phyloP scores from a whole-genome alignment of 2,329 filamentous ascomycete genomes.

The Cladosporium cucumerinum region DNA sequence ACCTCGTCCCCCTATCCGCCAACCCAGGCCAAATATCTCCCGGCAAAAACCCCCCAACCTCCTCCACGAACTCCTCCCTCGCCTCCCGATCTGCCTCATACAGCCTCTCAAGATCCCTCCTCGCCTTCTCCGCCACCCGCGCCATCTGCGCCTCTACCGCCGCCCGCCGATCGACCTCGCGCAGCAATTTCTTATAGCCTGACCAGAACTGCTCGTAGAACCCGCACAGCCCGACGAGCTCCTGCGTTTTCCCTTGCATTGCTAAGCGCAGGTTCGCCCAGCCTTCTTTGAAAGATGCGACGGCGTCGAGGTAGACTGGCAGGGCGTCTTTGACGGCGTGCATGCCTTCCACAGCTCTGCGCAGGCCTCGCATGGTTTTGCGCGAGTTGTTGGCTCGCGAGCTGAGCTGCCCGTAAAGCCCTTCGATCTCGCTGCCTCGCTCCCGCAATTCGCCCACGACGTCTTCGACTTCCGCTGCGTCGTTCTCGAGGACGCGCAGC shows the following conservation, averaged over 20 bases:
- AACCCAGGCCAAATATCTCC: slow-evolving; percentile 31
- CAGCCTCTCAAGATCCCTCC: slow-evolving; percentile 71
- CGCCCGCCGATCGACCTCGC: slow-evolving; percentile 76
- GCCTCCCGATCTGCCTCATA: slow-evolving; percentile 64
- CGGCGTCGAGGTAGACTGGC: slow-evolving; percentile 61
- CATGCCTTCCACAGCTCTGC: slow-evolving; percentile 63
- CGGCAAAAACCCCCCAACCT: slow-evolving; percentile 83
- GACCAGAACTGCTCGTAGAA: slow-evolving; percentile 85
- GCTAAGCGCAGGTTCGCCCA: slow-evolving; percentile 74
- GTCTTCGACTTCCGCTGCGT: slow-evolving; percentile 61
- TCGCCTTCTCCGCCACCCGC: slow-evolving; percentile 71
- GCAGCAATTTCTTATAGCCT: slow-evolving; percentile 78
- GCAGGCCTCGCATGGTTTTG: slow-evolving; percentile 55
- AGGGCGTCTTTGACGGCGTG: slow-evolving; percentile 66
- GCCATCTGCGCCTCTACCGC: slow-evolving; percentile 70
- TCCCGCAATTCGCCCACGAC: slow-evolving; percentile 68
- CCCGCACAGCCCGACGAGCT: slow-evolving; percentile 72
- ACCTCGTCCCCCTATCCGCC: slow-evolving; percentile 24
- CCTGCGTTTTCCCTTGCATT: slow-evolving; percentile 66
- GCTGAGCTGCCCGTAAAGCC: slow-evolving; percentile 61
- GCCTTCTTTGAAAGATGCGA: slow-evolving; percentile 58
- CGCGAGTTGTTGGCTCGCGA: slow-evolving; percentile 59
- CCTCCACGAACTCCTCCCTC: slow-evolving; percentile 72
- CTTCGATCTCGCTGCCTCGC: slow-evolving; percentile 72
- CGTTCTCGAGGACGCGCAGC: slow-evolving; percentile 72